Conservation (phyloP, 306 rosid species). For the Gleditsia sinensis region DNA sequence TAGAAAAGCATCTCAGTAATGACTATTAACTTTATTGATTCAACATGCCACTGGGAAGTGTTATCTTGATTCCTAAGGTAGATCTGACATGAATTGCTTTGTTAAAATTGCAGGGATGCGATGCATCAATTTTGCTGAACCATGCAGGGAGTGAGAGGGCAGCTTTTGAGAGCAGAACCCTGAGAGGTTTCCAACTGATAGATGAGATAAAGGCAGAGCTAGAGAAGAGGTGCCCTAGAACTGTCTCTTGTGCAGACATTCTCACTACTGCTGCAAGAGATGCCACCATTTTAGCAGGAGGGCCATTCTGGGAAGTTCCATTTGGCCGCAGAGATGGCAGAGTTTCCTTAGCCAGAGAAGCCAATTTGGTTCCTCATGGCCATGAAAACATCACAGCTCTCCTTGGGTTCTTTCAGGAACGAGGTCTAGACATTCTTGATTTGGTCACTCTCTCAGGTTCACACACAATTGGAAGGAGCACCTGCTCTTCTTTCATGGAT, state of each 20-base stretch:
- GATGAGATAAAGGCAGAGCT: slow-evolving; percentile 69
- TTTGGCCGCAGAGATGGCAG: slow-evolving; percentile 77
- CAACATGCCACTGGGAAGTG: not conserved
- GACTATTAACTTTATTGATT: not conserved
- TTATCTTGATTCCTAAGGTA: not conserved
- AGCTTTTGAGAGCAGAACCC: slow-evolving; percentile 65
- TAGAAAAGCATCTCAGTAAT: not conserved
- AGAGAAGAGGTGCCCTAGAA: slow-evolving; percentile 75
- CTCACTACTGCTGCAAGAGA: slow-evolving; percentile 87
- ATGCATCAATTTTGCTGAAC: slow-evolving; percentile 71
- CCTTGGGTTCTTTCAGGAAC: slow-evolving; percentile 41
- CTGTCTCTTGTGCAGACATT: slow-evolving; percentile 86
- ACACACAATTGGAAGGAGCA: slow-evolving; percentile 80
- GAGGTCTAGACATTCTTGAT: slow-evolving; percentile 72
- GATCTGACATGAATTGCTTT: slow-evolving; percentile 13
- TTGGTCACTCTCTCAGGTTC: slow-evolving; percentile 85
- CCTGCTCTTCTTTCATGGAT: slow-evolving; percentile 53
- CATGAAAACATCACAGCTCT: slow-evolving; percentile 71
- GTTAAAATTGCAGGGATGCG: slow-evolving; percentile 68
- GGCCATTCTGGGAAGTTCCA: slow-evolving; percentile 95
- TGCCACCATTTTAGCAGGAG: slow-evolving; percentile 79
- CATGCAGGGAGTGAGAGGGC: slow-evolving; percentile 60
- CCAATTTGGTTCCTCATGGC: slow-evolving; percentile 75
- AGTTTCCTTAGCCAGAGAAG: slow-evolving; percentile 65
- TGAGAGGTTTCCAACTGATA: slow-evolving; percentile 70